Percentiles rank a stretch among this genome's conserved stretches.
Conservation (phyloP, 2,329 filamentous ascomycete species). For the Fusarium stilboides region DNA sequence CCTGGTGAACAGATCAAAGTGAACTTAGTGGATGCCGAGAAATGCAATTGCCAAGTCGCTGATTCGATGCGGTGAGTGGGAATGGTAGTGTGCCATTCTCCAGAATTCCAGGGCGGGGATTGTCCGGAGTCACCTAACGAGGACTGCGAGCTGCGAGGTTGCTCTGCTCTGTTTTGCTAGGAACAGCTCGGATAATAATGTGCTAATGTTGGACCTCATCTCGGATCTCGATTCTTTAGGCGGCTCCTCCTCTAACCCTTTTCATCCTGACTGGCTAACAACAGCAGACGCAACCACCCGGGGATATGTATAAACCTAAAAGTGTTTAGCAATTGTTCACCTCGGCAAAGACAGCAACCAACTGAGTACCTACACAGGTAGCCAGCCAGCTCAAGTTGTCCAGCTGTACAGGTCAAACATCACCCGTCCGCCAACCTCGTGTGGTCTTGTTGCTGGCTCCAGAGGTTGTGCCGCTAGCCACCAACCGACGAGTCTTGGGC, state of each 20-base stretch:
- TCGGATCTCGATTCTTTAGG: constrained; percentile 38
- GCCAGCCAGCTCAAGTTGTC: constrained; percentile 10
- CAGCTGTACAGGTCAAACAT: not conserved
- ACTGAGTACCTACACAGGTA: not conserved
- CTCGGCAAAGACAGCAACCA: not conserved
- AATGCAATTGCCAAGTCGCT: constrained; percentile 36
- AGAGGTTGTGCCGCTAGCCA: constrained; percentile 25
- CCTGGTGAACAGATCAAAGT: constrained; percentile 22
- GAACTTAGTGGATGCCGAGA: constrained; percentile 9
- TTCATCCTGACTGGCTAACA: constrained; percentile 17
- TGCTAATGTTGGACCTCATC: constrained; percentile 17
- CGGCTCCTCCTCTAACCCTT: constrained; percentile 8
- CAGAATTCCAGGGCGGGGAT: constrained; percentile 39
- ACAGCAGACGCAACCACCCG: not conserved
- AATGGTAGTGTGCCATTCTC: constrained; percentile 42
- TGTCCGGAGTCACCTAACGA: constrained; percentile 23
- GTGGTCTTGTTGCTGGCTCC: constrained; percentile 31
- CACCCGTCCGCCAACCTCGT: not conserved
- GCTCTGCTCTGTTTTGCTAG: constrained; percentile 10
- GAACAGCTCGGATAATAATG: constrained; percentile 30
- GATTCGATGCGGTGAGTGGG: constrained; percentile 39
- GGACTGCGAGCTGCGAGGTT: constrained; percentile 6
- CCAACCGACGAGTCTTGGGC: constrained; percentile 12
- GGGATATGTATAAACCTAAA: constrained; percentile 5
- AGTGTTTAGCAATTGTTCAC: constrained; percentile 32